Evolutionary conservation across 306 rosid species (phyloP).

Genomic region (Phaseolus lunatus): DNA sequence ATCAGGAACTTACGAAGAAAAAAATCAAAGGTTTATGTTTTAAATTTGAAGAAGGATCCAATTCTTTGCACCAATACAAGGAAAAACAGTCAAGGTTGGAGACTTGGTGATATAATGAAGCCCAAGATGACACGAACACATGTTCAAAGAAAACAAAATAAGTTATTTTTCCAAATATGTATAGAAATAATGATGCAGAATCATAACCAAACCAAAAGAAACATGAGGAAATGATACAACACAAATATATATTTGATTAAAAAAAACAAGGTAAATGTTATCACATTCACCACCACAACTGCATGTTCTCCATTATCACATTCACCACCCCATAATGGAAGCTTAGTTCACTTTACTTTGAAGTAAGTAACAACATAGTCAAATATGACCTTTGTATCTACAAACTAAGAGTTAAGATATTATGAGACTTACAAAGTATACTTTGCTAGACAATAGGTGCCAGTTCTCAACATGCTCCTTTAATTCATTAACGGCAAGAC

Average conservation of each 20-base stretch:
- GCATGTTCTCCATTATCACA: slow-evolving; percentile 7
- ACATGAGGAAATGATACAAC: slow-evolving; percentile 23
- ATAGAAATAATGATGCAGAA: slow-evolving; percentile 1
- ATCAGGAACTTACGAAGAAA: neutral
- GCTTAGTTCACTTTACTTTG: slow-evolving; percentile 4
- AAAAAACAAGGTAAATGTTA: neutral
- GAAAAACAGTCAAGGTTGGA: neutral
- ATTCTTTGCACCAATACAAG: neutral
- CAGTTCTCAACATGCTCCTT: slow-evolving; percentile 75
- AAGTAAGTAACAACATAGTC: slow-evolving; percentile 36
- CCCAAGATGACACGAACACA: neutral
- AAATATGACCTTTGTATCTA: slow-evolving; percentile 1
- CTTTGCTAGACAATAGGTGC: slow-evolving; percentile 89
- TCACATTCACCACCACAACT: slow-evolving; percentile 32
- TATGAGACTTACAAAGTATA: slow-evolving; percentile 82
- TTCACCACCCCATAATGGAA: slow-evolving; percentile 35
- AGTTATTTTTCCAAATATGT: slow-evolving; percentile 12
- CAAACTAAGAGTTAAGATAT: slow-evolving; percentile 25
- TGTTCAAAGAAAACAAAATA: slow-evolving; percentile 7
- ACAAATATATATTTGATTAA: neutral
- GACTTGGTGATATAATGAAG: neutral
- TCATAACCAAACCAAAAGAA: slow-evolving; percentile 42
- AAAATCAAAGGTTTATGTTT: neutral
- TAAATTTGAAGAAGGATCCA: neutral
- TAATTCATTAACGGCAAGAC: slow-evolving; percentile 71